Evolutionary conservation across 768 basidiomycete genomes (phyloP).

Genomic region (Pleurotus cornucopiae): DNA sequence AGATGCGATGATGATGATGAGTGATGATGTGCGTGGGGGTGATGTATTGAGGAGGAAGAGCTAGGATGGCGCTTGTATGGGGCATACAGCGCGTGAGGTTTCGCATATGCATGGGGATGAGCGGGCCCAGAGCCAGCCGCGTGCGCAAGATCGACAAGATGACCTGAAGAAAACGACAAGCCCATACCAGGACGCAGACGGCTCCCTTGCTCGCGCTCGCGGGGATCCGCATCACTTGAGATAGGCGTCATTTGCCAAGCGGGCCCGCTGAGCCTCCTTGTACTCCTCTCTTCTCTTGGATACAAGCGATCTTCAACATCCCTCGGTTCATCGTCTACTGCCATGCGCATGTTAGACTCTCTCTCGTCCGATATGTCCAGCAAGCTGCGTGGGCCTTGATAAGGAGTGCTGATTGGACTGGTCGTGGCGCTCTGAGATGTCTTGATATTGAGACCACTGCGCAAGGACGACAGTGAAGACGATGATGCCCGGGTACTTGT

Average conservation of each 20-base stretch:
- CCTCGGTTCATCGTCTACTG: neutral
- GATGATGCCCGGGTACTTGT: conserved; percentile 18
- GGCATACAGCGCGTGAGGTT: neutral
- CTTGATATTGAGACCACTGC: conserved; percentile 5
- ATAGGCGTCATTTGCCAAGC: conserved; percentile 48
- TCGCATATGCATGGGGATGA: conserved; percentile 19
- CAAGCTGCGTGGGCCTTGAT: conserved; percentile 31
- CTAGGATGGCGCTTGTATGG: conserved; percentile 4
- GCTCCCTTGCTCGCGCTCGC: conserved; percentile 5
- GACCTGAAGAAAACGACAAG: conserved; percentile 38
- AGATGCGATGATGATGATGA: neutral
- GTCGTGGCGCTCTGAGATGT: conserved; percentile 61
- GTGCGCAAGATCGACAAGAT: conserved; percentile 33
- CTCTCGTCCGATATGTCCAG: conserved; percentile 1
- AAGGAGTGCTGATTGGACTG: conserved; percentile 43
- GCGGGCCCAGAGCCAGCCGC: conserved; percentile 16
- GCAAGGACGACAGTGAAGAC: conserved; percentile 15
- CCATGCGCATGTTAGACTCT: conserved; percentile 3
- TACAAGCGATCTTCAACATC: conserved; percentile 18
- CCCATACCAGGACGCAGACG: conserved; percentile 19
- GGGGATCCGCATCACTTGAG: conserved; percentile 6
- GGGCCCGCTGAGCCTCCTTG: conserved; percentile 51
- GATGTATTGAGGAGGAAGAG: conserved; percentile 28
- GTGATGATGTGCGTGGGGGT: conserved; percentile 28
- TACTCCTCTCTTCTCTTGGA: conserved; percentile 21